These are phyloP conservation scores for Kandelia obovata DNA, from an alignment of 345 rosid genomes.

Conservation along the genomic window DNA sequence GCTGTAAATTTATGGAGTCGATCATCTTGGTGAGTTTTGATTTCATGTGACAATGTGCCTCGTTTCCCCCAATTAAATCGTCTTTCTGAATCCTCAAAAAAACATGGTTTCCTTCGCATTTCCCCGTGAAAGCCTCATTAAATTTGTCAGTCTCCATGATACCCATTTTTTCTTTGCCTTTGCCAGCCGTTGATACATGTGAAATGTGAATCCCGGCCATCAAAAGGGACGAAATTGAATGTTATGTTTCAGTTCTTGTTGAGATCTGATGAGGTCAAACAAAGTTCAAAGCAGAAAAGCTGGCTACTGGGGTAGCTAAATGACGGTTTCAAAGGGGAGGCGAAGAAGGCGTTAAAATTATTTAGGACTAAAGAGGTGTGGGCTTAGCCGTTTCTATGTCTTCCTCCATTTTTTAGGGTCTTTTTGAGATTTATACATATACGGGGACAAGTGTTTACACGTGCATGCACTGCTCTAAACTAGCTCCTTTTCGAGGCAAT, in stretches of 20 bases:
- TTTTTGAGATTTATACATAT: background rate
- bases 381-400: conserved; percentile 18
- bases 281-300: conserved; percentile 17
- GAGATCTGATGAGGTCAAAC: conserved; percentile 28
- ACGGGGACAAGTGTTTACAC: conserved; percentile 47
- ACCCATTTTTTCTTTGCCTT: no score
- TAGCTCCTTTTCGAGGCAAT: conserved; percentile 65
- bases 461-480: conserved; percentile 63
- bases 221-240: conserved; percentile 4
- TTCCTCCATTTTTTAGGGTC: conserved; percentile 20
- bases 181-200: no score
- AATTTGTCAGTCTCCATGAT: no score
- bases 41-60: conserved; percentile 31
- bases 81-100: no score
- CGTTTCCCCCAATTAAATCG: no score
- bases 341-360: conserved; percentile 13
- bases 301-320: background rate
- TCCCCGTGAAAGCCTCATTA: no score
- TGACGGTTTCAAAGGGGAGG: conserved; percentile 17
- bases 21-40: conserved; percentile 19
- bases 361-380: conserved; percentile 42
- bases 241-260: background rate
- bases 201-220: conserved; percentile 4
- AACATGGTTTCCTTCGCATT: no score
- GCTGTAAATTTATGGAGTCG: conserved; percentile 23